These are phyloP conservation scores for Aspergillus ellipticus DNA, from an alignment of 495 filamentous ascomycete genomes.

Conservation along the genomic window DNA sequence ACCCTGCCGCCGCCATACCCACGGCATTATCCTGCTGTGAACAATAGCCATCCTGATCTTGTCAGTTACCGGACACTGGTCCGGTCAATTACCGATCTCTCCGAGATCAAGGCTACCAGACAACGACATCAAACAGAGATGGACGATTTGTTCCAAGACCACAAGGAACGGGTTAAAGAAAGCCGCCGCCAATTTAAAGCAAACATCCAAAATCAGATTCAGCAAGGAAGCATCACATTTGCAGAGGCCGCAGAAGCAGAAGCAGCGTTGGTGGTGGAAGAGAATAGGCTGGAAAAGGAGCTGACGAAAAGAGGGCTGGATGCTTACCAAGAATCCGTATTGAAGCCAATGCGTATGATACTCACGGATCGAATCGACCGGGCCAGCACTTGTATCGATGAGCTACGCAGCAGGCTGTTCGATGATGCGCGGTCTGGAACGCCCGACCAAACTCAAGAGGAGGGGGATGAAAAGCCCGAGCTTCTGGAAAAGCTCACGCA, in stretches of 20 bases:
- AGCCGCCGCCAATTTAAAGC: conserved; percentile 48
- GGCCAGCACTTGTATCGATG: conserved; percentile 64
- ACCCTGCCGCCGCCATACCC: conserved; percentile 93
- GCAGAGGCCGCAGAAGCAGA: conserved; percentile 78
- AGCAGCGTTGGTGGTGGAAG: conserved; percentile 58
- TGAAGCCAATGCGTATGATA: conserved; percentile 72
- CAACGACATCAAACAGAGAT: conserved; percentile 48
- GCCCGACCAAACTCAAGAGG: conserved; percentile 83
- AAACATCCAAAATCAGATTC: conserved; percentile 71
- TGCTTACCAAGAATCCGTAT: conserved; percentile 66
- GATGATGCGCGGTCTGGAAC: conserved; percentile 66
- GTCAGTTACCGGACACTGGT: conserved; percentile 71
- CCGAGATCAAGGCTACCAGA: conserved; percentile 66
- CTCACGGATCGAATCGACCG: conserved; percentile 59
- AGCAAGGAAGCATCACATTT: conserved; percentile 70
- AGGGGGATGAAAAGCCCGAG: conserved; percentile 93
- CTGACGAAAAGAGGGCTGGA: conserved; percentile 71
- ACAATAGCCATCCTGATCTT: conserved; percentile 90
- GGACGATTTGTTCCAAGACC: conserved; percentile 33
- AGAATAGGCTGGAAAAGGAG: conserved; percentile 57
- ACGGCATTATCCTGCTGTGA: conserved; percentile 88
- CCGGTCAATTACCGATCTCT: conserved; percentile 70
- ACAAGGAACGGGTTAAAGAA: conserved; percentile 41
- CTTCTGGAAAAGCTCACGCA: conserved; percentile 89
- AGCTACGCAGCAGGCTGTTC: conserved; percentile 66